Conservation (phyloP, 441 rosid species). For the Corymbia calophylla region DNA sequence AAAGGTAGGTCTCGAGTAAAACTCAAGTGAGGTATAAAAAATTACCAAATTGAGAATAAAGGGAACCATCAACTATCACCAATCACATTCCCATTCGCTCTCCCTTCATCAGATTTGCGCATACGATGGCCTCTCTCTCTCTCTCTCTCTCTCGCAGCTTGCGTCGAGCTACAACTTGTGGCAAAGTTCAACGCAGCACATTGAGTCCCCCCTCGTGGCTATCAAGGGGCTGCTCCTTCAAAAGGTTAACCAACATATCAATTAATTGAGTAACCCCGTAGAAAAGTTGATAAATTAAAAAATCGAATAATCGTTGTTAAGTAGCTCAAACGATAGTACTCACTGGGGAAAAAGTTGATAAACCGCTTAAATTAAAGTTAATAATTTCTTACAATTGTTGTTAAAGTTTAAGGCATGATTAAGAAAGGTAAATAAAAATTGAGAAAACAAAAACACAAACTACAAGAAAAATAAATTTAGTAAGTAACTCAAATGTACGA, state of each 20-base stretch:
- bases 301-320: background rate
- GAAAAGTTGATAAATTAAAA: background rate
- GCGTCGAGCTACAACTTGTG: too few species aligned
- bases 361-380: background rate
- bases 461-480: background rate
- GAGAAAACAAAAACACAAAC: background rate
- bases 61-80: background rate
- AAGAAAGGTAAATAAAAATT: background rate
- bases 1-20: too few species aligned
- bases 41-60: background rate
- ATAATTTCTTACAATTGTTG: background rate
- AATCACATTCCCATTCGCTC: background rate
- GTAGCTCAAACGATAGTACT: background rate
- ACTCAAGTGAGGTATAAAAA: too few species aligned
- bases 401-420: background rate
- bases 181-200: background rate
- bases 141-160: background rate
- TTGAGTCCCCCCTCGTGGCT: background rate
- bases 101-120: background rate
- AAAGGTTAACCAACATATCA: background rate
- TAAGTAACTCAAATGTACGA: too few species aligned
- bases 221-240: background rate
- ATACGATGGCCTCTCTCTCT: background rate
- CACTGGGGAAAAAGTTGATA: background rate
- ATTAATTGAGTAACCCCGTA: background rate